phyloP scores from a whole-genome alignment of 345 rosid species.

The Isatis tinctoria region DNA sequence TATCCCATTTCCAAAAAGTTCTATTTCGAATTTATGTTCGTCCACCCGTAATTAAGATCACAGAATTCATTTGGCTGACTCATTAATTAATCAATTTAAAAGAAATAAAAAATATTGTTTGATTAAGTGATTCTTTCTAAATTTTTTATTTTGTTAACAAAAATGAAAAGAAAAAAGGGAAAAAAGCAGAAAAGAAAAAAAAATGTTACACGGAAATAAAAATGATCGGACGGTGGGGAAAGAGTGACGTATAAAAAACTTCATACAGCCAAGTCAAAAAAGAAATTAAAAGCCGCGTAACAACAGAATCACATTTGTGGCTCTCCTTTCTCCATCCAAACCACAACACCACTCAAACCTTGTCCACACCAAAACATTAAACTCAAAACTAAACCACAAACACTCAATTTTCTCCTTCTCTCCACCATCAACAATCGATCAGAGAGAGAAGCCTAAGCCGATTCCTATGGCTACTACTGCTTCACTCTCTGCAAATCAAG shows the following conservation, averaged over 20 bases:
- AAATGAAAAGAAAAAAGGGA: too few species aligned
- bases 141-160: too few species aligned
- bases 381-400: slow-evolving; percentile 16
- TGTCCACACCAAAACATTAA: slow-evolving; percentile 18
- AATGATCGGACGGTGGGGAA: neutral
- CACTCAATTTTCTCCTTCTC: neutral
- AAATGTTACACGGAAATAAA: neutral
- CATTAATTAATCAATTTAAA: too few species aligned
- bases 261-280: too few species aligned
- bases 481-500: slow-evolving; percentile 51
- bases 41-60: neutral
- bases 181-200: too few species aligned
- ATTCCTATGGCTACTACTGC: slow-evolving; percentile 36
- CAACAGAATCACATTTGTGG: slow-evolving; percentile 30
- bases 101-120: too few species aligned
- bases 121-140: too few species aligned
- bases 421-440: neutral
- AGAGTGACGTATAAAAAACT: neutral
- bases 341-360: slow-evolving; percentile 22
- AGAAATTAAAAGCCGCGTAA: too few species aligned
- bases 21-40: too few species aligned
- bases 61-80: neutral
- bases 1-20: too few species aligned
- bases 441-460: neutral
- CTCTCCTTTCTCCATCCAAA: slow-evolving; percentile 26